Evolutionary conservation across 2,329 filamentous ascomycete species (phyloP).

Genomic region (Rhynchosporium graminicola): DNA sequence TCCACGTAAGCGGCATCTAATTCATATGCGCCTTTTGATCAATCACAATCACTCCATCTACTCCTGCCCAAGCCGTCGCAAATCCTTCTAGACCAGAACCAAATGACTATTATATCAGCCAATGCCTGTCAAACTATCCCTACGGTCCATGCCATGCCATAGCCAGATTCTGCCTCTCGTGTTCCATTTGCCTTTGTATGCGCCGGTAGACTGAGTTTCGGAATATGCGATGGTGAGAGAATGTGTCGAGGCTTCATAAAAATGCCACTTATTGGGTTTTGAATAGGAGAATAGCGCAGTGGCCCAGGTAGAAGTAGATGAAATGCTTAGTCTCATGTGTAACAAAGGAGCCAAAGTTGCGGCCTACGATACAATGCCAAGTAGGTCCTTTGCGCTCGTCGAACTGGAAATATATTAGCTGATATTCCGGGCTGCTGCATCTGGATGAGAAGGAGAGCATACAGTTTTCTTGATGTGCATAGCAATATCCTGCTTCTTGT

Average conservation of each 20-base stretch:
- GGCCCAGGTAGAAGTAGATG: conserved; percentile 99
- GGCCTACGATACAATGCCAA: conserved; percentile 98
- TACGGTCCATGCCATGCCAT: not conserved
- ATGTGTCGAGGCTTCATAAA: not conserved
- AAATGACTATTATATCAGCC: conserved; percentile 2
- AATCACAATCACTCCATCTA: not conserved
- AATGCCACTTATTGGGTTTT: conserved; percentile 78
- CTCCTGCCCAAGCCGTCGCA: not conserved
- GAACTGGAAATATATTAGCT: conserved; percentile 60
- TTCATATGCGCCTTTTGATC: not conserved
- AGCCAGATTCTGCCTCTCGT: not conserved
- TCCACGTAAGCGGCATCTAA: not conserved
- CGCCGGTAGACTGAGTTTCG: not conserved
- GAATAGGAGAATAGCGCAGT: conserved; percentile 97
- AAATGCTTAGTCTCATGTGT: conserved; percentile 99
- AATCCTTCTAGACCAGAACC: conserved; percentile 7
- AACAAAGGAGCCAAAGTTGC: conserved; percentile 99
- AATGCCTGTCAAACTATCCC: conserved; percentile 1
- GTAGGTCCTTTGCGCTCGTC: conserved; percentile 96
- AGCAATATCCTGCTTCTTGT: conserved; percentile 75
- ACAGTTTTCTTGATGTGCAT: conserved; percentile 95
- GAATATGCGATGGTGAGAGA: not conserved
- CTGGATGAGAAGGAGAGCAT: conserved; percentile 28
- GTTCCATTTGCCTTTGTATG: conserved; percentile 10
- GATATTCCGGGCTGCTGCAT: not conserved